A percentile compares a stretch with the other conserved stretches of the same genome.
Conservation (phyloP, 257 asterid species). For the Solanum virginianum region DNA sequence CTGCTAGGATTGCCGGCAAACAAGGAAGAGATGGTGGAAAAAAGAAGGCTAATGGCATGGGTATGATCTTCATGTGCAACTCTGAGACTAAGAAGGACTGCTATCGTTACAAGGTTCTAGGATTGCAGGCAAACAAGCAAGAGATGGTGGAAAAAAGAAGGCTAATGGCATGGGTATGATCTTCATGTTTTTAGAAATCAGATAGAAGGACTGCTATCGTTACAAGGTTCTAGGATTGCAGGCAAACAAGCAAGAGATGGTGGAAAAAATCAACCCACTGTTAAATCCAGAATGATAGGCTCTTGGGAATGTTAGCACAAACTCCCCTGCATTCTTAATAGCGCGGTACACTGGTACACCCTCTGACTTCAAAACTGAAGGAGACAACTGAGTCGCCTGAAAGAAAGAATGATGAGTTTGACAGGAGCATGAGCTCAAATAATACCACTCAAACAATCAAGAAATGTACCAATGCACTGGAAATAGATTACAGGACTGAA, state of each 20-base stretch:
- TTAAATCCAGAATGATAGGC: conserved; percentile 85
- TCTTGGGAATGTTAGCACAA: conserved; percentile 81
- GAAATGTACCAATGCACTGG: not conserved
- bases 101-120: conserved; percentile 60
- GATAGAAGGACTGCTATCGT: no score
- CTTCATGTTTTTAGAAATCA: no score
- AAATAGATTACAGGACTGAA: not conserved
- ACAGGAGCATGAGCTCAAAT: not conserved
- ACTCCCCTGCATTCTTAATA: conserved; percentile 65
- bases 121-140: conserved; percentile 79
- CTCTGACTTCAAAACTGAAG: conserved; percentile 57
- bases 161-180: no score
- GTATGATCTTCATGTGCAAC: conserved; percentile 93
- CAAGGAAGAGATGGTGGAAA: conserved; percentile 56
- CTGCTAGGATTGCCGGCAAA: conserved; percentile 84
- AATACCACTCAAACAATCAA: not conserved
- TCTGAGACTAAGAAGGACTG: conserved; percentile 79
- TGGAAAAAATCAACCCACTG: conserved; percentile 77
- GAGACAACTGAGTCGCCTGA: conserved; percentile 79
- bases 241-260: no score
- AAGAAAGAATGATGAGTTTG: conserved; percentile 5
- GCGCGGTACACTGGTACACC: conserved; percentile 64
- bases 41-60: conserved; percentile 57
- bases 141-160: conserved; percentile 49
- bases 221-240: no score